Conservation (phyloP, 495 filamentous ascomycete species). For the Lentithecium fluviatile region DNA sequence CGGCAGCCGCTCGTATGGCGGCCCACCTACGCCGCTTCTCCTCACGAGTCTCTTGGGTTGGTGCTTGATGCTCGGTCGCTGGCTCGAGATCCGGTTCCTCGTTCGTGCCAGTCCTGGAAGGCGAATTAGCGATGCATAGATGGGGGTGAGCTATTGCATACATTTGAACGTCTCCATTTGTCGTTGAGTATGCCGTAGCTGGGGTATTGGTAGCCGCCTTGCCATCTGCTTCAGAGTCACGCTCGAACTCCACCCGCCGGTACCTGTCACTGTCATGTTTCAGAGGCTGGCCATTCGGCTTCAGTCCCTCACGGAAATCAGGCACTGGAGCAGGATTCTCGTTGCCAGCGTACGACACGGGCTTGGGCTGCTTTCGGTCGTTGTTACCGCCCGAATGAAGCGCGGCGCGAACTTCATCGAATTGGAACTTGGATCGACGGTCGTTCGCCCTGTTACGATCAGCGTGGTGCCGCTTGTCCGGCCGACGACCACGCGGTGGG, state of each 20-base stretch:
- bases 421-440: constrained; percentile 60
- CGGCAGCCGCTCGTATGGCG: constrained; percentile 82
- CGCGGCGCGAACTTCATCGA: constrained; percentile 55
- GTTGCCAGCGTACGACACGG: constrained; percentile 42
- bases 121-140: not conserved
- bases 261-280: not conserved
- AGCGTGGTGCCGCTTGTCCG: constrained; percentile 13
- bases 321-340: constrained; percentile 31
- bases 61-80: constrained; percentile 5
- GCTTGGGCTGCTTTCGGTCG: constrained; percentile 35
- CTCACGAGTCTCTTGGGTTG: constrained; percentile 60
- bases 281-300: not conserved
- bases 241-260: not conserved
- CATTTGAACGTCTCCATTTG: too few relatives aligned
- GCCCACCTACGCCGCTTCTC: constrained; percentile 84
- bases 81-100: not conserved
- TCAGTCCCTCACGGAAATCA: not conserved
- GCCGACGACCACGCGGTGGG: not conserved
- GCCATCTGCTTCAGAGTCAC: too few relatives aligned
- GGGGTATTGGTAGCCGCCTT: not conserved
- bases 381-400: not conserved
- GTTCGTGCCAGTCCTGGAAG: not conserved
- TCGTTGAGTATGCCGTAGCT: not conserved
- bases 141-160: too few relatives aligned
- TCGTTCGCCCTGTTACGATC: constrained; percentile 47